Evolutionary conservation across 306 rosid species (phyloP).

Genomic region (Dryas octopetala): DNA sequence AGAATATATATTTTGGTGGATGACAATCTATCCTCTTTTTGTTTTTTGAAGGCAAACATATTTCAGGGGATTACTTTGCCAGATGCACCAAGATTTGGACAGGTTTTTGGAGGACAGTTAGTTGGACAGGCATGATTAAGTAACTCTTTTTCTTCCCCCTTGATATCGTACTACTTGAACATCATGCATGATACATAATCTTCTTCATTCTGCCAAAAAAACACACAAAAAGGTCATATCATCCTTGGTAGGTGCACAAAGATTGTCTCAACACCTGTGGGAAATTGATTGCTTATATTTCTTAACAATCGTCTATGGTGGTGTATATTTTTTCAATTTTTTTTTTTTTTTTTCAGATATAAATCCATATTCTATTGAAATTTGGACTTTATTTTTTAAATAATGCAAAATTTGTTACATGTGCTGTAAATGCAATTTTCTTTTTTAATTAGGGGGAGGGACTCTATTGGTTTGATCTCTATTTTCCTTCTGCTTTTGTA

Average conservation of each 20-base stretch:
- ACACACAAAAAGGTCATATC: not conserved
- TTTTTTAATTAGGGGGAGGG: not conserved
- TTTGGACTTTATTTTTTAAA: not conserved
- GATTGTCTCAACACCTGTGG: not conserved
- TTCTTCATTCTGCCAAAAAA: constrained; percentile 1
- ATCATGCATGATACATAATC: not conserved
- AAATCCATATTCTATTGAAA: not conserved
- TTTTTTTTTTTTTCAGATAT: not conserved
- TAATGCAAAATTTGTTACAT: not conserved
- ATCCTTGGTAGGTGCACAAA: not conserved
- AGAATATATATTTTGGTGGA: not conserved
- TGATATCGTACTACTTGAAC: not conserved
- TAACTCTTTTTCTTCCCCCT: constrained; percentile 19
- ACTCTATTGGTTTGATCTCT: not conserved
- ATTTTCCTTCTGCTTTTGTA: not conserved
- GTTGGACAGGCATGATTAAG: constrained; percentile 77
- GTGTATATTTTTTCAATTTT: not conserved
- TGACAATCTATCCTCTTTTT: constrained; percentile 26
- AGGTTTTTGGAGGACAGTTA: constrained; percentile 91
- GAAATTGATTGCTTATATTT: not conserved
- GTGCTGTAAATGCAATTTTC: not conserved
- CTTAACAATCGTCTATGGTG: not conserved
- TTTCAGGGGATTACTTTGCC: constrained; percentile 82
- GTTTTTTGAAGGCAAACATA: constrained; percentile 58
- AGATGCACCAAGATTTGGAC: constrained; percentile 79